Evolutionary conservation across 768 basidiomycete species (phyloP).

Genomic region (Termitomyces sp.): DNA sequence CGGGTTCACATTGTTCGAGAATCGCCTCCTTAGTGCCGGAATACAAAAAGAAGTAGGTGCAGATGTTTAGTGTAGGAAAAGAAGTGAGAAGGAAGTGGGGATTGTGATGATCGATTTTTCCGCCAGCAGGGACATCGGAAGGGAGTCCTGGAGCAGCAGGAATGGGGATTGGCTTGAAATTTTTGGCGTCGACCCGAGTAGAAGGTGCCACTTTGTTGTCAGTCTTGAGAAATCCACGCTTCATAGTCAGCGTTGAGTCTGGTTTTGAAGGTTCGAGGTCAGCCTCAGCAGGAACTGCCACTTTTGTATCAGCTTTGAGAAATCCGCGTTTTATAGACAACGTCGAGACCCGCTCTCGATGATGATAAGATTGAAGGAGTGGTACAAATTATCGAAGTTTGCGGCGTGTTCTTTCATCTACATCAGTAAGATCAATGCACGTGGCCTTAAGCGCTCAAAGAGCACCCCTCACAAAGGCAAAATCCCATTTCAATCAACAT

Average conservation of each 20-base stretch:
- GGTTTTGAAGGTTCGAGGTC: neutral
- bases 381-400: neutral
- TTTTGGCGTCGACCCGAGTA: neutral
- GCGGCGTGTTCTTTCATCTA: neutral
- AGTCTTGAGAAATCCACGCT: neutral
- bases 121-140: no score
- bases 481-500: neutral
- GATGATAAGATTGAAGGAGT: neutral
- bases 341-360: neutral
- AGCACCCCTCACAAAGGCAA: neutral
- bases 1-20: neutral
- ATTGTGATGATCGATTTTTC: fast-evolving
- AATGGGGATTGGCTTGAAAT: neutral
- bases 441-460: neutral
- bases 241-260: neutral
- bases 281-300: neutral
- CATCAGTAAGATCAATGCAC: neutral
- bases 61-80: neutral
- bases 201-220: neutral
- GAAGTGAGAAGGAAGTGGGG: neutral
- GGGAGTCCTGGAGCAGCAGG: neutral
- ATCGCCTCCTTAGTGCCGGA: neutral
- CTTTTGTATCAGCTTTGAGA: neutral
- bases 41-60: neutral
- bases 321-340: constrained; percentile 3